A percentile compares a stretch with the other conserved stretches of the same genome.
Evolutionary conservation across 208 protist genomes (phyloP).

Genomic region (Trypanosoma congolense): DNA sequence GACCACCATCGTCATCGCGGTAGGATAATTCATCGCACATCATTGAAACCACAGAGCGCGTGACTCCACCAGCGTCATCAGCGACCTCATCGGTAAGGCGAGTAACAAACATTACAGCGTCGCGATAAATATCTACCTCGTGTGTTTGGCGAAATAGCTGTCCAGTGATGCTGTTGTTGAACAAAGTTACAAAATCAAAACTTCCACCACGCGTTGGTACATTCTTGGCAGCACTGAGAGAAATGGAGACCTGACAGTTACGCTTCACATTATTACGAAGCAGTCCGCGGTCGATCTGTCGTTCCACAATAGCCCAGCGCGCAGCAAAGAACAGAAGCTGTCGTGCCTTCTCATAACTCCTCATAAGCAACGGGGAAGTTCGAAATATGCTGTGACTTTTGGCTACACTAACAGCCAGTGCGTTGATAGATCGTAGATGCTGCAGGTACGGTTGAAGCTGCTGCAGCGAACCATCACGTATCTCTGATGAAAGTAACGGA

Average conservation of each 20-base stretch:
- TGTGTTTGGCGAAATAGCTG: constrained; percentile 76
- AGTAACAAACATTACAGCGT: constrained; percentile 77
- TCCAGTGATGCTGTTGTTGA: constrained; percentile 31
- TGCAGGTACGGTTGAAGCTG: constrained; percentile 54
- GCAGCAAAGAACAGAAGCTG: constrained; percentile 66
- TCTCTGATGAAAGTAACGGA: constrained; percentile 18
- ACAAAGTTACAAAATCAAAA: constrained; percentile 16
- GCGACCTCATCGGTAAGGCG: constrained; percentile 51
- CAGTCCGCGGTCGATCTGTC: constrained; percentile 44
- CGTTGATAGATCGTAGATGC: constrained; percentile 57
- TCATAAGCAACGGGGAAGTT: constrained; percentile 58
- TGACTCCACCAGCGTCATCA: constrained; percentile 80
- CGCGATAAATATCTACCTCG: constrained; percentile 55
- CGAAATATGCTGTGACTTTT: constrained; percentile 50
- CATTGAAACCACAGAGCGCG: constrained; percentile 78
- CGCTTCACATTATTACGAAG: constrained; percentile 28
- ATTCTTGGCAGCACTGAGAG: constrained; percentile 40
- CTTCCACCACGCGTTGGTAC: constrained; percentile 24
- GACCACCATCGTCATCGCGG: constrained; percentile 32
- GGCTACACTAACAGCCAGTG: constrained; percentile 65
- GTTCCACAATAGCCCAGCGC: constrained; percentile 78
- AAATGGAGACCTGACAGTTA: constrained; percentile 43
- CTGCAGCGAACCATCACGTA: neutral
- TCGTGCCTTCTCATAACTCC: constrained; percentile 47
- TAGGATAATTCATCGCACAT: constrained; percentile 84